Percentiles rank a stretch among this genome's conserved stretches.
phyloP scores from a whole-genome alignment of 2,329 filamentous ascomycete genomes.

The Akanthomyces lecanii region DNA sequence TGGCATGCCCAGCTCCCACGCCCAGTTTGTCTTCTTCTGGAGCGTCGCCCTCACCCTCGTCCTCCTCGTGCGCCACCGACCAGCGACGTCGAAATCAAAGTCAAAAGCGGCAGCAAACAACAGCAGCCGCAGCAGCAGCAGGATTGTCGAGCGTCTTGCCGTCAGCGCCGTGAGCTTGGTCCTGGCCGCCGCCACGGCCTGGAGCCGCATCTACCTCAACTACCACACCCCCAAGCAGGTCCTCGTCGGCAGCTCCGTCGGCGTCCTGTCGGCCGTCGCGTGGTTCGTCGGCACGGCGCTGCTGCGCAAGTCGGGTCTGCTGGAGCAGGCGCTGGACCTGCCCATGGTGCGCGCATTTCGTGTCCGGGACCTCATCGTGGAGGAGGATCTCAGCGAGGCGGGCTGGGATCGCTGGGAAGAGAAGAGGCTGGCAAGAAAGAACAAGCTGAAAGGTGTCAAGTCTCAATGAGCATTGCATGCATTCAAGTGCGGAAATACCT shows the following conservation, averaged over 20 bases:
- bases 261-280: conserved; percentile 62
- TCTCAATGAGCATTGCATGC: not conserved
- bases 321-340: conserved; percentile 68
- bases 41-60: conserved; percentile 80
- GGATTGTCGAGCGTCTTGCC: conserved; percentile 51
- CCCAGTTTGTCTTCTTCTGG: conserved; percentile 93
- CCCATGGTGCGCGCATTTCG: conserved; percentile 62
- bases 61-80: conserved; percentile 73
- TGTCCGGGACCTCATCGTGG: conserved; percentile 76
- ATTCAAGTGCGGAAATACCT: not conserved
- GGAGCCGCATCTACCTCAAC: conserved; percentile 82
- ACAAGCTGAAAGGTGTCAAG: conserved; percentile 28
- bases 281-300: conserved; percentile 77
- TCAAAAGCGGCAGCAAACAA: not conserved
- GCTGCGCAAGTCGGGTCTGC: conserved; percentile 61
- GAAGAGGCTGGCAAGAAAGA: conserved; percentile 33
- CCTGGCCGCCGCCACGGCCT: conserved; percentile 66
- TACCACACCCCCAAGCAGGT: conserved; percentile 92
- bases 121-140: conserved; percentile 33
- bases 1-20: conserved; percentile 92
- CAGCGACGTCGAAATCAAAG: conserved; percentile 26
- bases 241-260: conserved; percentile 69
- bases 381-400: conserved; percentile 84
- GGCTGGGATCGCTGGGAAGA: conserved; percentile 92
- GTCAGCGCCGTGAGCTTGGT: conserved; percentile 52